A percentile compares a stretch with the other conserved stretches of the same genome.
Conservation (phyloP, 768 basidiomycete species). For the Tricholoma sp. region DNA sequence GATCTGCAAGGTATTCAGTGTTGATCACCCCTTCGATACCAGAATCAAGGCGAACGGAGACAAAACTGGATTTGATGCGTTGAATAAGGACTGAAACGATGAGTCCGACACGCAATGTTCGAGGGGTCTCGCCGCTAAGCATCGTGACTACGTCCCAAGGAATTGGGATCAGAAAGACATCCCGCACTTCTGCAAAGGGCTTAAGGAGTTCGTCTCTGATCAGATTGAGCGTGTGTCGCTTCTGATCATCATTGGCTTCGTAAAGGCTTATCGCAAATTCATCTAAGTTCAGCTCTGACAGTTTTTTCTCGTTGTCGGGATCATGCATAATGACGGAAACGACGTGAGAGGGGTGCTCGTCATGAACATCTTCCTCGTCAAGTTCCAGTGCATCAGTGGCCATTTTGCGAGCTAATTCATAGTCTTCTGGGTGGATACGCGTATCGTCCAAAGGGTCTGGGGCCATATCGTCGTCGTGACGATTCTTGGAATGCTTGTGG, state of each 20-base stretch:
- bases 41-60: conserved; percentile 81
- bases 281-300: conserved; percentile 88
- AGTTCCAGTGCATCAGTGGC: conserved; percentile 94
- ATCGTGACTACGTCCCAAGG: conserved; percentile 87
- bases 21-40: conserved; percentile 83
- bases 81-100: conserved; percentile 73
- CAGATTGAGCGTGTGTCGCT: conserved; percentile 83
- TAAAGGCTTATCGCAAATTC: conserved; percentile 93
- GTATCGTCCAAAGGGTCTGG: conserved; percentile 92
- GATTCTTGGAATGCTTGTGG: conserved; percentile 52
- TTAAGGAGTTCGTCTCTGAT: conserved; percentile 81
- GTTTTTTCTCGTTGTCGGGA: conserved; percentile 67
- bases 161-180: conserved; percentile 54
- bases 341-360: conserved; percentile 86
- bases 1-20: conserved; percentile 51
- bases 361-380: conserved; percentile 96
- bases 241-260: conserved; percentile 76
- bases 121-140: conserved; percentile 87
- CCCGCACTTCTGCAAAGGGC: conserved; percentile 76
- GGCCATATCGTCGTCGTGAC: conserved; percentile 62
- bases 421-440: conserved; percentile 96
- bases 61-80: conserved; percentile 46
- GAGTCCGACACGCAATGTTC: conserved; percentile 72
- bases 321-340: conserved; percentile 86
- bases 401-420: conserved; percentile 97